Evolutionary conservation across 352 stramenopile species (phyloP).

Genomic region (Globisporangium solare): DNA sequence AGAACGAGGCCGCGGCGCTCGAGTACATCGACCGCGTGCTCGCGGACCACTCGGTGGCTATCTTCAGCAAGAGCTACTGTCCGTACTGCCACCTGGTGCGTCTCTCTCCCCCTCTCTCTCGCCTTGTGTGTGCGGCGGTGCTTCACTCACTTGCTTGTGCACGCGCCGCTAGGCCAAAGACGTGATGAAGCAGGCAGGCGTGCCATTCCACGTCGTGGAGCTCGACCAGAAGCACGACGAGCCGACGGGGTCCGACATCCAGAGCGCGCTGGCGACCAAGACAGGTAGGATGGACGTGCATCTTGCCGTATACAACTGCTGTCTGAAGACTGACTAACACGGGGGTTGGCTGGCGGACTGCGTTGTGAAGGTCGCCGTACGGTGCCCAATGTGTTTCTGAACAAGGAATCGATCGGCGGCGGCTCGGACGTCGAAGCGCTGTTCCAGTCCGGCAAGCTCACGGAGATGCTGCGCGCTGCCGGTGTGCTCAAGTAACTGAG

Average conservation of each 20-base stretch:
- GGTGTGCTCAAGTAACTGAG: conserved; percentile 30
- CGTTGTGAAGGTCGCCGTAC: conserved; percentile 77
- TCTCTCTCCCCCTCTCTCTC: conserved; percentile 3
- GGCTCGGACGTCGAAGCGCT: conserved; percentile 91
- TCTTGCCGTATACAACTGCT: too few relatives aligned
- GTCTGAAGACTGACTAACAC: neutral
- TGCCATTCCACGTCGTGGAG: conserved; percentile 59
- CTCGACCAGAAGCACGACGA: conserved; percentile 57
- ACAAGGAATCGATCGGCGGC: conserved; percentile 90
- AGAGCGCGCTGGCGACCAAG: conserved; percentile 77
- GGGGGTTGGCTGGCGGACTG: too few relatives aligned
- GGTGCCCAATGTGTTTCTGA: conserved; percentile 97
- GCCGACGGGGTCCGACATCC: conserved; percentile 75
- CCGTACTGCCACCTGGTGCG: conserved; percentile 85
- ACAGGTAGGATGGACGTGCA: conserved; percentile 47
- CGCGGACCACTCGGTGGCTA: conserved; percentile 40
- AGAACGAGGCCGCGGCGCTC: conserved; percentile 46
- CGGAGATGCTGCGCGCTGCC: conserved; percentile 73
- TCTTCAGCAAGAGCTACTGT: conserved; percentile 95
- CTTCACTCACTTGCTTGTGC: neutral
- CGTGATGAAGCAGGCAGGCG: conserved; percentile 57
- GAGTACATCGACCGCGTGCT: conserved; percentile 54
- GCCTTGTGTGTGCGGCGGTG: neutral
- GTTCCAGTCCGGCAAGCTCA: conserved; percentile 83
- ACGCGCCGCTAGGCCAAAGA: conserved; percentile 66